These are phyloP conservation scores for Aspergillus carlsbadensis DNA, from an alignment of 495 filamentous ascomycete species.

Conservation along the genomic window DNA sequence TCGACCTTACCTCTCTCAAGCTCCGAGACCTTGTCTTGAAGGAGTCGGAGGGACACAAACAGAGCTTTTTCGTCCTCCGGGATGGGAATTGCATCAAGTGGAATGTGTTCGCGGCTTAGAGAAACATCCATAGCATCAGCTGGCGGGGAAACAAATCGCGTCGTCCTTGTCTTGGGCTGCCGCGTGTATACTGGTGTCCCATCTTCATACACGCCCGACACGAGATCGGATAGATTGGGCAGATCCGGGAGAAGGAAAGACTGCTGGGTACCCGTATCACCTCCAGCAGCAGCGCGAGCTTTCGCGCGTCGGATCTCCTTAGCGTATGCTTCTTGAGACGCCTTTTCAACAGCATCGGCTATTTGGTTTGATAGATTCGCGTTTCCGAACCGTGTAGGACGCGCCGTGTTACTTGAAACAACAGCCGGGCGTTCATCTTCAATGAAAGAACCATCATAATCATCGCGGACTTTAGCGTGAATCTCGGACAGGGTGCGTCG, in stretches of 20 bases:
- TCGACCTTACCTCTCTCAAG: slow-evolving; percentile 61
- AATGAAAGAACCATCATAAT: slow-evolving; percentile 54
- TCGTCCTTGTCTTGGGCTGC: slow-evolving; percentile 47
- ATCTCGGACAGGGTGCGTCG: slow-evolving; percentile 50
- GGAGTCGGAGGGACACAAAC: slow-evolving; percentile 63
- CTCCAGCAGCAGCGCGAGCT: slow-evolving; percentile 22
- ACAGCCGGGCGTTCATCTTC: slow-evolving; percentile 53
- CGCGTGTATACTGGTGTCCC: slow-evolving; percentile 63
- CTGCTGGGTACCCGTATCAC: slow-evolving; percentile 47
- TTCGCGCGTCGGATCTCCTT: slow-evolving; percentile 37
- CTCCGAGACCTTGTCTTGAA: slow-evolving; percentile 64
- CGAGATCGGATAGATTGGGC: slow-evolving; percentile 69
- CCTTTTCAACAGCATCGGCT: slow-evolving; percentile 44
- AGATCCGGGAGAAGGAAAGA: slow-evolving; percentile 68
- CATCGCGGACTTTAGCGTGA: slow-evolving; percentile 54
- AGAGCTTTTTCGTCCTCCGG: slow-evolving; percentile 69
- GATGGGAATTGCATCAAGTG: slow-evolving; percentile 62
- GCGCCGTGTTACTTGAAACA: slow-evolving; percentile 38
- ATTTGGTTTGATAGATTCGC: slow-evolving; percentile 45
- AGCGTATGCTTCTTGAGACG: slow-evolving; percentile 40
- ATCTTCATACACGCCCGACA: slow-evolving; percentile 66
- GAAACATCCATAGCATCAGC: slow-evolving; percentile 40
- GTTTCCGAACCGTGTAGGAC: slow-evolving; percentile 56
- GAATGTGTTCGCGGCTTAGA: slow-evolving; percentile 43
- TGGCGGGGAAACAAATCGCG: slow-evolving; percentile 55